Evolutionary conservation across 2,329 filamentous ascomycete species (phyloP).

Genomic region (Purpureocillium lavendulum): DNA sequence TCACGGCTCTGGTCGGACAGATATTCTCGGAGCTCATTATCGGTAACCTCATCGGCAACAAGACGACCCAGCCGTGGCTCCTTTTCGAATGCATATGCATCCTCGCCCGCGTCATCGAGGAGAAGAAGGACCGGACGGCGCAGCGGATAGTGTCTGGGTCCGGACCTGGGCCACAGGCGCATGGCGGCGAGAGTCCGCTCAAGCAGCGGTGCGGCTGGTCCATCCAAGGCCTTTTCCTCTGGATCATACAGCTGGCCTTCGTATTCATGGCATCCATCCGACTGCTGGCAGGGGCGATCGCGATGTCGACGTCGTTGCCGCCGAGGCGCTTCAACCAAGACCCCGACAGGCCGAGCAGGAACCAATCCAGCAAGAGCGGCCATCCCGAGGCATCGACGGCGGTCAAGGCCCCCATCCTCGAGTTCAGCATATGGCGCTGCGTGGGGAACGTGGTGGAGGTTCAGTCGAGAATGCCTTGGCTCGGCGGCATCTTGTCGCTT

Average conservation of each 20-base stretch:
- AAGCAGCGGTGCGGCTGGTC: conserved; percentile 24
- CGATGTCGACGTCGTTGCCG: conserved; percentile 60
- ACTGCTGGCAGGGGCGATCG: conserved; percentile 54
- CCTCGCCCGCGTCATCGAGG: conserved; percentile 36
- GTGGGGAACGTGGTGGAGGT: conserved; percentile 65
- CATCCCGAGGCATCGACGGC: conserved; percentile 8
- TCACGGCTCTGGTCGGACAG: conserved; percentile 76
- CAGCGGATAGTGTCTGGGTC: conserved; percentile 8
- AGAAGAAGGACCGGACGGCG: conserved; percentile 16
- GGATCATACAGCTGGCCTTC: conserved; percentile 45
- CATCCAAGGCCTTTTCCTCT: conserved; percentile 43
- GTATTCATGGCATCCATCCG: conserved; percentile 55
- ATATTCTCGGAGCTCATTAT: conserved; percentile 87
- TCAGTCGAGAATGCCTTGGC: conserved; percentile 81
- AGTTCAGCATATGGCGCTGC: conserved; percentile 71
- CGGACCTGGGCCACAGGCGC: too few species aligned
- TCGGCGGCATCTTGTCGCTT: conserved; percentile 66
- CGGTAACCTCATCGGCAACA: conserved; percentile 71
- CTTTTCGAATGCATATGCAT: conserved; percentile 80
- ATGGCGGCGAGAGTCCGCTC: conserved; percentile 2
- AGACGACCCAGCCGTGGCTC: conserved; percentile 79
- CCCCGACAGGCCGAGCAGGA: not conserved
- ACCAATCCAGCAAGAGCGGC: too few species aligned
- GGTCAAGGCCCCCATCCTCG: conserved; percentile 56
- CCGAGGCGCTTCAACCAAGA: conserved; percentile 30